Percentiles rank a stretch among this genome's conserved stretches.
phyloP scores from a whole-genome alignment of 768 basidiomycete species.

The Albatrellus ellisii region DNA sequence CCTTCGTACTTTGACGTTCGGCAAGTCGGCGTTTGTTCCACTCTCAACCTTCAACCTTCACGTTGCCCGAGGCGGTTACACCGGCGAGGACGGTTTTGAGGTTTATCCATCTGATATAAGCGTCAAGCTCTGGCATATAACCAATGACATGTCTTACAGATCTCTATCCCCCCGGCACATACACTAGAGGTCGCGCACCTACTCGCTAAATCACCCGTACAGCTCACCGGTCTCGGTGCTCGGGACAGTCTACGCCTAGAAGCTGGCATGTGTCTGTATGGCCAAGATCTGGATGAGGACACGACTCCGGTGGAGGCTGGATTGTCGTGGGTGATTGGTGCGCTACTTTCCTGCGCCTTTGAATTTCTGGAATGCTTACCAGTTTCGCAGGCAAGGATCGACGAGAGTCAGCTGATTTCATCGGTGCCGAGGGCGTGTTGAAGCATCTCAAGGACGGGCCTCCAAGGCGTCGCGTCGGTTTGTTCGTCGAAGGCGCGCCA shows the following conservation, averaged over 20 bases:
- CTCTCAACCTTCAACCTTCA: slow-evolving; percentile 73
- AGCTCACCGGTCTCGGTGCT: slow-evolving; percentile 83
- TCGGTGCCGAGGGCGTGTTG: slow-evolving; percentile 63
- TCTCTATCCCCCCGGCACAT: slow-evolving; percentile 75
- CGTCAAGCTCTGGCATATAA: not conserved
- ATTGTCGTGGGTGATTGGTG: slow-evolving; percentile 87
- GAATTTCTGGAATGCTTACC: not conserved
- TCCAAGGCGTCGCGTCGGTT: slow-evolving; percentile 62
- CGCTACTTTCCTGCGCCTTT: slow-evolving; percentile 14
- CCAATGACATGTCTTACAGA: slow-evolving; percentile 28
- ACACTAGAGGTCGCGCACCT: slow-evolving; percentile 56
- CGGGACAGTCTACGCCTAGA: slow-evolving; percentile 91
- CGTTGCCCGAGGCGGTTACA: slow-evolving; percentile 91
- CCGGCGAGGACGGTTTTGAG: slow-evolving; percentile 98
- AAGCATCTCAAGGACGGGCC: slow-evolving; percentile 75
- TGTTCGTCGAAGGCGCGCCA: slow-evolving; percentile 74
- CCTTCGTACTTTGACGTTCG: slow-evolving; percentile 66
- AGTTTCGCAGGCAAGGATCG: slow-evolving; percentile 62
- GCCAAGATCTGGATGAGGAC: slow-evolving; percentile 82
- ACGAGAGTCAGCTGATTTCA: slow-evolving; percentile 55
- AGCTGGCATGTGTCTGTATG: slow-evolving; percentile 95
- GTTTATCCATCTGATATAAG: slow-evolving; percentile 22
- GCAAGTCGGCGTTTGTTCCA: slow-evolving; percentile 68
- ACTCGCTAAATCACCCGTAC: slow-evolving; percentile 53
- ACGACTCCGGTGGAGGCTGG: slow-evolving; percentile 87